Base-by-base conservation (phyloP, 129 eudicot species). In the Pseudognaphalium luteoalbum region DNA sequence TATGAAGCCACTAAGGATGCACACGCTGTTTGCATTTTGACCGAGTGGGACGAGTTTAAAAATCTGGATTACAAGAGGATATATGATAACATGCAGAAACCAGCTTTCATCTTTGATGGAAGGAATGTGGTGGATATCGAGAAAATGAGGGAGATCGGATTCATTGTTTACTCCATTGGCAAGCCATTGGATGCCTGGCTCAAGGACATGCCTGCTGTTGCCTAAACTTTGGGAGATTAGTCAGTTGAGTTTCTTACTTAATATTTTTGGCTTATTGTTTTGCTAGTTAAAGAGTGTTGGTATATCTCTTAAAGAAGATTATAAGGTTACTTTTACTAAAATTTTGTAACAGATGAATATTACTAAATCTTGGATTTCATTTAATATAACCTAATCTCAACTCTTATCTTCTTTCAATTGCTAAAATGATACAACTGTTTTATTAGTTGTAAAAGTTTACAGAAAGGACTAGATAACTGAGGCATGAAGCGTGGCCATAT, bases 11-110 rank as follows among this genome's bases (percentile, higher is more conserved):
- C 97, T 0, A 92, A 88, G 74, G 93, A 82, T 56, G 92, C 97
- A 12, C 96, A 92, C 25, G 96, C 85, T 17, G 66, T 89, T 70
- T 92, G 97, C 78, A 84, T 92, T 72, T 85, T 92, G 44, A 92
- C 96, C 12, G 96, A 92, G 79, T 92, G 97, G 96, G 97, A 92
- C 54, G 97, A 92, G 84, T 89, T 92, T 19, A 92, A 92, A 83
- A 82, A 52, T 39, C 92, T 91, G 2, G 97, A 91, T 80, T 91
- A 83, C 80, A 77, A 91, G 92, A 87, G 74, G 90, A 86, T 91
- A 6, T 91, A 81, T 32, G 92, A 88, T 69, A 87, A 82, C 80
- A 91, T 91, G 97, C 97, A 91, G 86, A 91, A 91, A 75, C 97
- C 97, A 0, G 97, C 97, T 25, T 91, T 91, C 22, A 32, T 91